Percentiles rank a stretch among this genome's conserved stretches.
Conservation (phyloP, 2,329 filamentous ascomycete genomes). For the Botrytis porri region DNA sequence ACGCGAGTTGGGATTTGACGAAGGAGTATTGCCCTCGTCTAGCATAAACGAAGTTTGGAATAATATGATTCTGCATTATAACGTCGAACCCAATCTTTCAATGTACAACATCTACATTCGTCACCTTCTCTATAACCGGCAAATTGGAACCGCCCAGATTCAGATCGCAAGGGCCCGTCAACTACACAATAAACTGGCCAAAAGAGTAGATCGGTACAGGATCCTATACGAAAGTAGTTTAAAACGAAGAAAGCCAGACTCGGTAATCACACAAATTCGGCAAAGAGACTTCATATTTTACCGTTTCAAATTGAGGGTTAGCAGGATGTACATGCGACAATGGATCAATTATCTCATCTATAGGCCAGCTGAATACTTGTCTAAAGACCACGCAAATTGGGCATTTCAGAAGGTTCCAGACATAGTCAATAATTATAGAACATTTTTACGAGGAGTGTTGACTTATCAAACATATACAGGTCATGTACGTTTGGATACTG, state of each 20-base stretch:
- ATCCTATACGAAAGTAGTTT: constrained; percentile 6
- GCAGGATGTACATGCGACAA: constrained; percentile 14
- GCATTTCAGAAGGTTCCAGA: not conserved
- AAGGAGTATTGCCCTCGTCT: constrained; percentile 26
- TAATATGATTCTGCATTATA: constrained; percentile 36
- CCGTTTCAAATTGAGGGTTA: not conserved
- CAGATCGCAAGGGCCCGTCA: constrained; percentile 26
- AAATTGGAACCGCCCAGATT: constrained; percentile 24
- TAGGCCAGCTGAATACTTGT: not conserved
- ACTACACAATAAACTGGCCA: constrained; percentile 15
- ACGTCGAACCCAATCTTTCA: constrained; percentile 31
- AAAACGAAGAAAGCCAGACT: not conserved
- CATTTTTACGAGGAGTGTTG: not conserved
- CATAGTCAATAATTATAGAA: not conserved
- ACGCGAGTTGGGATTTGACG: not conserved
- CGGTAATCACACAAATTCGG: constrained; percentile 21
- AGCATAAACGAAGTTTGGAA: constrained; percentile 32
- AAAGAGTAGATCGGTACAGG: not conserved
- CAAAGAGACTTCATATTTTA: constrained; percentile 7
- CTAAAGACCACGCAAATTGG: constrained; percentile 3
- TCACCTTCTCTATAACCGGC: constrained; percentile 22
- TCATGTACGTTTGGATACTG: not conserved
- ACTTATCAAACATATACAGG: constrained; percentile 13
- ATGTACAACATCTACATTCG: constrained; percentile 34
- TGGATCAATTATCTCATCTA: constrained; percentile 14